Conservation (phyloP, 2,329 filamentous ascomycete genomes). For the Cryphonectria carpinicola region DNA sequence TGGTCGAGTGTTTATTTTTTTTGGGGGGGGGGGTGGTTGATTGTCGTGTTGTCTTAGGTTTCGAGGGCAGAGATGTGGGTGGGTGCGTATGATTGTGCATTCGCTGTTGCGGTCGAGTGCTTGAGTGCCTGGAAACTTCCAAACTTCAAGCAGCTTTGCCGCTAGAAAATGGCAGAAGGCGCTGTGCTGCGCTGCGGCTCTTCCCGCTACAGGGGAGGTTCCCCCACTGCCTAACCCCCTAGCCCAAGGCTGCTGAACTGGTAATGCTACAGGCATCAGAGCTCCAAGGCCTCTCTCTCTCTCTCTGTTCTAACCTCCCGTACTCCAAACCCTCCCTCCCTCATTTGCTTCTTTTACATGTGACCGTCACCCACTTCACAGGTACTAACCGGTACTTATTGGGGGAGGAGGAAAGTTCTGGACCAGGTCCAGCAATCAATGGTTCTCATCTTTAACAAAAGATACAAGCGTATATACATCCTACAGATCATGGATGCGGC, state of each 20-base stretch:
- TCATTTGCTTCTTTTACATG: neutral
- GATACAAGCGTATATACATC: neutral
- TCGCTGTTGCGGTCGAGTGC: neutral
- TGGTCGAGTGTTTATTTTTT: neutral
- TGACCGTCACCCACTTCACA: neutral
- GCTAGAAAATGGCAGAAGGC: constrained; percentile 15
- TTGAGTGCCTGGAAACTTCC: neutral
- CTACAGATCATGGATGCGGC: constrained; percentile 20
- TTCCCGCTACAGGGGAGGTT: constrained; percentile 14
- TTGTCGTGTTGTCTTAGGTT: neutral
- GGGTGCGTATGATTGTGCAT: neutral
- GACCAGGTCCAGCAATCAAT: neutral
- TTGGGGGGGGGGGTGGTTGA: too few species aligned
- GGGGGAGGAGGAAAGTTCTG: neutral
- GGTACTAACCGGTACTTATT: neutral
- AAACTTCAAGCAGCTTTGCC: neutral
- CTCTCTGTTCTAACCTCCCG: neutral
- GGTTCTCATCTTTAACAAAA: neutral
- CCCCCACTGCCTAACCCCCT: neutral
- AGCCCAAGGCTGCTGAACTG: constrained; percentile 5
- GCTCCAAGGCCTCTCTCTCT: neutral
- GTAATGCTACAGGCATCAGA: constrained; percentile 1
- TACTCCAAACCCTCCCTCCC: neutral
- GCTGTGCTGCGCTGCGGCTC: constrained; percentile 13
- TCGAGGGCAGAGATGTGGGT: neutral